Percentiles rank a stretch among this genome's conserved stretches.
These are phyloP conservation scores for Carex littledalei DNA, from an alignment of 176 grass and related monocot genomes.

Conservation along the genomic window DNA sequence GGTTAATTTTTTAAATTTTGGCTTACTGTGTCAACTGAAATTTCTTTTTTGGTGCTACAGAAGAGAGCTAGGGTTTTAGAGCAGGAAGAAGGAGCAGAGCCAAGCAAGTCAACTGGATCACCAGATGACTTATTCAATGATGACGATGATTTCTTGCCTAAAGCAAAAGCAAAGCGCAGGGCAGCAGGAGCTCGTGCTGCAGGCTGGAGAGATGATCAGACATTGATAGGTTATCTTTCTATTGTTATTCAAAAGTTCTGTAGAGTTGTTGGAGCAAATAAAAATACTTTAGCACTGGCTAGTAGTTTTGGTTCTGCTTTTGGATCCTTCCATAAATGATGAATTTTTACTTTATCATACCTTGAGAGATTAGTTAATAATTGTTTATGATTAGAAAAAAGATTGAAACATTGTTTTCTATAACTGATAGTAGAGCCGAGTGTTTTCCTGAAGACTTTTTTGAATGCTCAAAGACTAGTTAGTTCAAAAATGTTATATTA, in stretches of 20 bases:
- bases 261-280: not conserved
- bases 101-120: constrained; percentile 24
- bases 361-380: not conserved
- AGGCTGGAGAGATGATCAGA: constrained; percentile 42
- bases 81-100: constrained; percentile 25
- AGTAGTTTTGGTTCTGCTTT: not conserved
- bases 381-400: not conserved
- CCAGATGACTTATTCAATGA: constrained; percentile 30
- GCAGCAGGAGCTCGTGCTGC: constrained; percentile 22
- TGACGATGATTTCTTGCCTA: constrained; percentile 28
- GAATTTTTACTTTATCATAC: not conserved
- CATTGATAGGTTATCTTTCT: constrained; percentile 39
- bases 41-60: constrained; percentile 16
- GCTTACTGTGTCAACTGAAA: not conserved
- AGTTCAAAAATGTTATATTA: not conserved
- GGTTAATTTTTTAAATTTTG: not conserved
- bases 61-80: constrained; percentile 39
- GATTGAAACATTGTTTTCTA: not conserved
- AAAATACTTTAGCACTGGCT: not conserved
- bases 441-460: not conserved
- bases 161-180: constrained; percentile 40
- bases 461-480: not conserved
- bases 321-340: not conserved
- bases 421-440: not conserved
- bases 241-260: not conserved